Evolutionary conservation across 805 yeast species (phyloP).

Genomic region (Candida hungchunana): DNA sequence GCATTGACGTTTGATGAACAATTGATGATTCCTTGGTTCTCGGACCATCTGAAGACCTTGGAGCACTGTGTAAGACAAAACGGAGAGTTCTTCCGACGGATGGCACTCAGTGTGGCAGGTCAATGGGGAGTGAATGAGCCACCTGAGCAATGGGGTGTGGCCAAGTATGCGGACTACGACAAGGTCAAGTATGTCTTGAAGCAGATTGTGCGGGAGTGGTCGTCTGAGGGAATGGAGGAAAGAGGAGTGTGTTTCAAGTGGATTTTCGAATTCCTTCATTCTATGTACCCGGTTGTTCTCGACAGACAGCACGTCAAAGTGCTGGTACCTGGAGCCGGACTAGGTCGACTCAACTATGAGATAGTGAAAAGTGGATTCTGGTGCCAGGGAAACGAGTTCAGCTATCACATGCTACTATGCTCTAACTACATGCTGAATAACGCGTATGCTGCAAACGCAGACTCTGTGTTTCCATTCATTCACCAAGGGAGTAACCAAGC

Average conservation of each 20-base stretch:
- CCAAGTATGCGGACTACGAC: slow-evolving; percentile 43
- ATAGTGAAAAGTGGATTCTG: slow-evolving; percentile 50
- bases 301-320: slow-evolving; percentile 38
- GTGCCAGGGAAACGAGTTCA: slow-evolving; percentile 65
- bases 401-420: slow-evolving; percentile 58
- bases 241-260: slow-evolving; percentile 36
- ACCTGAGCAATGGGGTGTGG: slow-evolving; percentile 39
- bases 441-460: slow-evolving; percentile 35
- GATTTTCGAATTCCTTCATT: slow-evolving; percentile 31
- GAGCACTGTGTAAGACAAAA: slow-evolving; percentile 42
- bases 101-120: slow-evolving; percentile 40
- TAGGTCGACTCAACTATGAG: slow-evolving; percentile 56
- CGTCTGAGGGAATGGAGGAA: slow-evolving; percentile 46
- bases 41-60: slow-evolving; percentile 35
- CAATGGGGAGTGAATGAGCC: slow-evolving; percentile 46
- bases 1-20: slow-evolving; percentile 39
- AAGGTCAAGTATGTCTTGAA: slow-evolving; percentile 54
- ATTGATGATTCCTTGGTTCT: slow-evolving; percentile 47
- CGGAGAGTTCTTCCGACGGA: slow-evolving; percentile 36
- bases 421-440: slow-evolving; percentile 52
- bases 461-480: slow-evolving; percentile 50
- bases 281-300: slow-evolving; percentile 34
- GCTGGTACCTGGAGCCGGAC: slow-evolving; percentile 61
- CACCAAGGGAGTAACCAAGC: slow-evolving; percentile 45
- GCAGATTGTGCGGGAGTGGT: slow-evolving; percentile 63